Base-by-base conservation (phyloP, 176 grass and related monocot species). In the sorghum (Sorghum bicolor) region DNA sequence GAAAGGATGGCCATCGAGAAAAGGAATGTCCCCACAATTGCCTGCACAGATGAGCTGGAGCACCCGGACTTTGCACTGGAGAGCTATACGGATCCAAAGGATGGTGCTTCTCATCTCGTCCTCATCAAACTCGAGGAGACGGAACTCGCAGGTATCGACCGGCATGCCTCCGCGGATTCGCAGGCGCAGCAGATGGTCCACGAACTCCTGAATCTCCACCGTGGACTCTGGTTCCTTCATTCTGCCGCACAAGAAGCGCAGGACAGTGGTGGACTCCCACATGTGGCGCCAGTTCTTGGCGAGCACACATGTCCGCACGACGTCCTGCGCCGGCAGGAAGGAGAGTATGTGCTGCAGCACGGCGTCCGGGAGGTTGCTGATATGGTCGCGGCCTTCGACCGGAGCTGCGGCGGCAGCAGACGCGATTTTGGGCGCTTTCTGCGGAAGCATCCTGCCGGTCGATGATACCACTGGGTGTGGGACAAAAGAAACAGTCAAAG, bases 121-220 rank as follows among this genome's bases (percentile, higher is more conserved):
- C 2, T 22, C 6, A 7, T 55, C 0, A n/a, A 1, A 0, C 15
- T 48, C 4, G 0, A 0, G 7, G 8, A 22, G 1, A 55, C 52
- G 52, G 20, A 55, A 55, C 20, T 55, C 52, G 52, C 52, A 55
- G 2, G 20, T 55, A 0, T 55, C 2, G 19, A 55, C 7, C 52
- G 2, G 20, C 6, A 2, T 55, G 7, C 4, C 52, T 55, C 19
- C 7, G 19, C 7, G 0, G 52, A 55, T 55, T 22, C 7, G 6
- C 6, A 22, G 20, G 19, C 20, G 19, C 3, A 55, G 7, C 6
- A 22, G 6, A 0, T n/a, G 52, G 19, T 55, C 6, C 7, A 55
- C 20, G 2, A n/a, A 55, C 2, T 8, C 7, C 20, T 22, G 6
- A 24, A 57, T 55, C 52, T 55, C 7, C 20, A 8, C 1, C 20